Conservation (phyloP, 768 basidiomycete genomes). For the Strobilomyces echinocephalus region DNA sequence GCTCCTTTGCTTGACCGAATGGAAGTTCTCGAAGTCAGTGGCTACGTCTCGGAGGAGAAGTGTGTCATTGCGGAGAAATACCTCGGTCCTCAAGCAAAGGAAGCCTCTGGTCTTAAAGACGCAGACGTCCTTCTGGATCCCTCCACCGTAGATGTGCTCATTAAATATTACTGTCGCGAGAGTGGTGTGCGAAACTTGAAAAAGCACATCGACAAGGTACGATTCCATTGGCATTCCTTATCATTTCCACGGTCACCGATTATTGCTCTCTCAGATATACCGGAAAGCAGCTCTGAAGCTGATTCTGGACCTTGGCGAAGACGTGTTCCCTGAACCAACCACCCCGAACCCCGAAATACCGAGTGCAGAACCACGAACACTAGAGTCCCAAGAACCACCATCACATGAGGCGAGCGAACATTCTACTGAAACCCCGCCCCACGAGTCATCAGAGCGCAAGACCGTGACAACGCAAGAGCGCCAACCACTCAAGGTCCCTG, state of each 20-base stretch:
- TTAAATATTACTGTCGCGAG: constrained; percentile 96
- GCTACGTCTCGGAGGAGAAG: constrained; percentile 94
- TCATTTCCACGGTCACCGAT: neutral
- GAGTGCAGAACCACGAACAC: constrained; percentile 29
- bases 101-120: constrained; percentile 78
- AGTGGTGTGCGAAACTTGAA: constrained; percentile 95
- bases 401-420: constrained; percentile 33
- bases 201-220: constrained; percentile 97
- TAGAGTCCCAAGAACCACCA: constrained; percentile 50
- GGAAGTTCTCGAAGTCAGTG: constrained; percentile 93
- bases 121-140: constrained; percentile 79
- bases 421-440: constrained; percentile 12
- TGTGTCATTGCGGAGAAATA: constrained; percentile 81
- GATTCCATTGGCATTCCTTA: neutral
- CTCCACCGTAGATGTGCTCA: constrained; percentile 77
- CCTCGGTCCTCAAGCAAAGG: constrained; percentile 89
- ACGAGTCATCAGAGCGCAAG: constrained; percentile 36
- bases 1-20: constrained; percentile 92
- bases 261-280: constrained; percentile 62
- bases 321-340: constrained; percentile 69
- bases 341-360: constrained; percentile 14
- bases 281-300: constrained; percentile 92
- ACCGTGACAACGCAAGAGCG: constrained; percentile 73
- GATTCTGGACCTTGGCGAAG: constrained; percentile 86
- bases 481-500: constrained; percentile 77